Evolutionary conservation across 2,329 filamentous ascomycete species (phyloP).

Genomic region (Colletotrichum nymphaeae): DNA sequence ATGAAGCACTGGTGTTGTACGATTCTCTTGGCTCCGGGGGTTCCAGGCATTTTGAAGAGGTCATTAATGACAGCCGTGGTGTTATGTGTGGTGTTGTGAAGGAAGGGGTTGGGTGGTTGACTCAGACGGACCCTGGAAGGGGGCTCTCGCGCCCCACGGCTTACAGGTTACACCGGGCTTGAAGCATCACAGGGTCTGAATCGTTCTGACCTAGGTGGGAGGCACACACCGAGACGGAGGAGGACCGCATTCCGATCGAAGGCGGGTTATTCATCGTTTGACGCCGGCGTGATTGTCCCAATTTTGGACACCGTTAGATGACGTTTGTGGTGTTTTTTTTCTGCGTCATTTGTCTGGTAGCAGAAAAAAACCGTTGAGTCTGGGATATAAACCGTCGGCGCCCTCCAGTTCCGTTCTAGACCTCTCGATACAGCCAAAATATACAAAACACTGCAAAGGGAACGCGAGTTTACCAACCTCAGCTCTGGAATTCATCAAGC

Average conservation of each 20-base stretch:
- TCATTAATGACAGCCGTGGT: not conserved
- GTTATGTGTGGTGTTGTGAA: not conserved
- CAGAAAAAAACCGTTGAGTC: constrained; percentile 13
- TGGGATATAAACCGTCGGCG: not conserved
- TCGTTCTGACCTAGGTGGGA: not conserved
- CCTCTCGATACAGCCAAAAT: not conserved
- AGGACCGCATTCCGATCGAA: constrained; percentile 23
- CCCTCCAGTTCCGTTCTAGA: constrained; percentile 9
- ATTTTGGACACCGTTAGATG: constrained; percentile 21
- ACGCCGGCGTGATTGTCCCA: constrained; percentile 6
- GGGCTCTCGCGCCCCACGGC: not conserved
- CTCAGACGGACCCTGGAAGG: constrained; percentile 24
- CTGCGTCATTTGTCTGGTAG: constrained; percentile 18
- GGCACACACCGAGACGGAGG: too few species aligned
- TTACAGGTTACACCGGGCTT: not conserved
- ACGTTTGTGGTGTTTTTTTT: constrained; percentile 10
- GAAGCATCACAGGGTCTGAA: constrained; percentile 25
- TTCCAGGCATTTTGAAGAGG: not conserved
- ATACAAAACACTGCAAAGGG: not conserved
- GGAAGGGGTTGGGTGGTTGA: constrained; percentile 22
- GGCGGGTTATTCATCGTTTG: constrained; percentile 17
- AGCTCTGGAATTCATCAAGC: not conserved
- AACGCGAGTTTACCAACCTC: not conserved
- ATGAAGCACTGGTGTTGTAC: not conserved
- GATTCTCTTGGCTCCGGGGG: constrained; percentile 9